phyloP scores from a whole-genome alignment of 257 asterid species.

The Solanum megistacrolobum region DNA sequence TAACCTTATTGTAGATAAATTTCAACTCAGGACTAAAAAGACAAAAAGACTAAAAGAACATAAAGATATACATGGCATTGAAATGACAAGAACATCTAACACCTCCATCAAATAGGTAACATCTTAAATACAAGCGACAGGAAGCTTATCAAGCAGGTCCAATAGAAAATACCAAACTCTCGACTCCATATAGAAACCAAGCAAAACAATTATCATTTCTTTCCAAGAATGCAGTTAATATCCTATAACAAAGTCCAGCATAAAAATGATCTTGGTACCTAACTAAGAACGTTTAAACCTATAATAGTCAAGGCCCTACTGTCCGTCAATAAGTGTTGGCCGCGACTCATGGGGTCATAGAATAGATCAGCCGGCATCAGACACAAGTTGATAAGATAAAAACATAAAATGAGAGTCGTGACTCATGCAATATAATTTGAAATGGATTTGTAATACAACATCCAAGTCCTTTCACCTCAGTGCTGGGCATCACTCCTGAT shows the following conservation, averaged over 20 bases:
- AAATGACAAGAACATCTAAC: neutral
- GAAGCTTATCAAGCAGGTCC: neutral
- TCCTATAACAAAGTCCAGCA: neutral
- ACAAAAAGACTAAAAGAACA: neutral
- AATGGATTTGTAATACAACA: neutral
- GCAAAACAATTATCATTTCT: neutral
- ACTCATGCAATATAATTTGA: neutral
- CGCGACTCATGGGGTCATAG: neutral
- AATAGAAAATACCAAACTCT: neutral
- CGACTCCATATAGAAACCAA: neutral
- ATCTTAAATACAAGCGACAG: neutral
- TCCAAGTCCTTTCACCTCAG: neutral
- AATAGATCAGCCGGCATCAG: neutral
- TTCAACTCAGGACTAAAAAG: neutral
- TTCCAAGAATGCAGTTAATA: neutral
- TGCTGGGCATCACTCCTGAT: neutral
- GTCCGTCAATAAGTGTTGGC: neutral
- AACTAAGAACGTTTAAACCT: neutral
- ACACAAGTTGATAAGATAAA: neutral
- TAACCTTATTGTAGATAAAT: neutral
- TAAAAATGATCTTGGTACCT: neutral
- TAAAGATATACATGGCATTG: neutral
- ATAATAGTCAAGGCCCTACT: neutral
- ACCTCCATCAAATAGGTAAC: neutral
- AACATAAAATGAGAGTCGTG: neutral